Evolutionary conservation across 805 yeast genomes (phyloP).

Genomic region (Sporopachydermia quercuum): DNA sequence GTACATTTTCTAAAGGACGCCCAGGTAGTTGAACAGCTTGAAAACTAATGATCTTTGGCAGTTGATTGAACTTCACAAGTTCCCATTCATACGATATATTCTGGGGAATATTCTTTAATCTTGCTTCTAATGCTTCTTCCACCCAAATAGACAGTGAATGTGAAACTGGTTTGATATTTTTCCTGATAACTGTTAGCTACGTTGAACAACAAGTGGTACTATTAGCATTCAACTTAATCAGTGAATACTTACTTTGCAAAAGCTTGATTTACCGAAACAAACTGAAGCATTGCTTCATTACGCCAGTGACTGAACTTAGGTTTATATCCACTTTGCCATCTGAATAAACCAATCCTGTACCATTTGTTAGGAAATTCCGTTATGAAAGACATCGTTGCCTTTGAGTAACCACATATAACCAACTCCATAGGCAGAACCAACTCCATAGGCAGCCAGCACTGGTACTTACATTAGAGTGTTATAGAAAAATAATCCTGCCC

Average conservation of each 20-base stretch:
- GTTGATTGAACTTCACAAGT: constrained; percentile 46
- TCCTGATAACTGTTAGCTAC: constrained; percentile 8
- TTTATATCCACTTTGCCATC: constrained; percentile 52
- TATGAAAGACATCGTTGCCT: no score
- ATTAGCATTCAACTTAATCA: no score
- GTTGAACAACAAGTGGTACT: not conserved
- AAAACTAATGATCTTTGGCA: constrained; percentile 62
- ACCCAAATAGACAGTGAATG: constrained; percentile 45
- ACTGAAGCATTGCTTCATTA: constrained; percentile 66
- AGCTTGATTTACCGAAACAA: constrained; percentile 64
- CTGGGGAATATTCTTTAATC: constrained; percentile 41
- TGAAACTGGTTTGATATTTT: constrained; percentile 31
- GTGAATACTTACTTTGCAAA: constrained; percentile 37
- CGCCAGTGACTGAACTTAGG: constrained; percentile 69
- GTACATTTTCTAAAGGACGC: constrained; percentile 37
- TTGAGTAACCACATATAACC: no score
- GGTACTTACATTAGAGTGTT: constrained; percentile 35
- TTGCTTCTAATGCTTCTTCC: constrained; percentile 36
- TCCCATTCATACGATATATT: constrained; percentile 60
- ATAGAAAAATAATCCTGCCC: constrained; percentile 46
- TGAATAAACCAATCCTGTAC: constrained; percentile 24
- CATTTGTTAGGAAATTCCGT: no score
- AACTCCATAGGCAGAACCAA: no score
- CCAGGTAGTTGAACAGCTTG: constrained; percentile 51
- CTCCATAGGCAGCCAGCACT: no score